Conservation (phyloP, 164 flowering plant genomes). For the Vitis rotundifolia region DNA sequence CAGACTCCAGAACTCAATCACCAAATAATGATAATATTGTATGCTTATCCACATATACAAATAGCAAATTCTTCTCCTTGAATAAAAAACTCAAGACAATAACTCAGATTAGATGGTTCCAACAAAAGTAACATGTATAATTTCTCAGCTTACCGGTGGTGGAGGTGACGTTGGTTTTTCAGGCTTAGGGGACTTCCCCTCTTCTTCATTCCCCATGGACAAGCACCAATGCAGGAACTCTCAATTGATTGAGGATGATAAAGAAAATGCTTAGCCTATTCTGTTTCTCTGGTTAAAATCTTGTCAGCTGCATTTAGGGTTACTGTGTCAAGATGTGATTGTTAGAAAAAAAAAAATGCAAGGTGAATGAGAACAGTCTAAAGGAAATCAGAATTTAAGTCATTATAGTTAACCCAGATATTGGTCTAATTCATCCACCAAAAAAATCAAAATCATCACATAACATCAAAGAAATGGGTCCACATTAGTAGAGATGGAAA, state of each 20-base stretch:
- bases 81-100: not conserved
- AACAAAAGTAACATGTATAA: not conserved
- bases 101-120: not conserved
- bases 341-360: not conserved
- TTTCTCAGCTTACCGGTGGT: conserved; percentile 42
- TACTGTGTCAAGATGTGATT: not conserved
- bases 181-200: conserved; percentile 54
- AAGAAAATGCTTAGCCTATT: not conserved
- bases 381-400: not conserved
- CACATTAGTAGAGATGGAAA: too few relatives aligned
- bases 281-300: conserved; percentile 1
- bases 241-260: not conserved
- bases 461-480: not conserved
- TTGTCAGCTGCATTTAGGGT: conserved; percentile 12
- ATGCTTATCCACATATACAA: not conserved
- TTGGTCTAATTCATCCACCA: too few relatives aligned
- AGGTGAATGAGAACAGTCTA: not conserved
- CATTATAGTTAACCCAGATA: not conserved
- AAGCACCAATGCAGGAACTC: conserved; percentile 12
- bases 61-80: not conserved
- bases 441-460: not conserved
- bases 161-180: conserved; percentile 65
- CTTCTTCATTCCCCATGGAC: conserved; percentile 73
- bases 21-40: not conserved
- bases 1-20: not conserved